Evolutionary conservation across 306 rosid genomes (phyloP).

Genomic region (Quillaja saponaria): DNA sequence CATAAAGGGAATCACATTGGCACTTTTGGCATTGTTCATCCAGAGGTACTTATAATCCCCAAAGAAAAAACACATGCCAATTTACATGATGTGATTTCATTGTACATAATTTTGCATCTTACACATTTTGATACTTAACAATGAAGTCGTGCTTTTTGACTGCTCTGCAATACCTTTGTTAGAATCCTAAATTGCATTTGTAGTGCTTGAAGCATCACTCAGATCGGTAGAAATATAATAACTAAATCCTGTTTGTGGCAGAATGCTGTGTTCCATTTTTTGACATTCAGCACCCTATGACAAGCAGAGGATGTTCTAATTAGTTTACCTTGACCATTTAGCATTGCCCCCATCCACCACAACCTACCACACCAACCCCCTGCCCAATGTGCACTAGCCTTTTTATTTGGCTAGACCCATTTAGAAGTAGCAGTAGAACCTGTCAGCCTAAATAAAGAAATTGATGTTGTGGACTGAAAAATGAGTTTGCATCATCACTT

Average conservation of each 20-base stretch:
- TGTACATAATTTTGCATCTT: not conserved
- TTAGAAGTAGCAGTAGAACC: too few relatives aligned
- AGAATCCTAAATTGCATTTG: not conserved
- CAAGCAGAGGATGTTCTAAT: too few relatives aligned
- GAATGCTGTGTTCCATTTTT: too few relatives aligned
- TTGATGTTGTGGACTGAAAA: not conserved
- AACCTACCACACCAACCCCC: too few relatives aligned
- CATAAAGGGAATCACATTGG: slow-evolving; percentile 70
- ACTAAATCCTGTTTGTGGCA: too few relatives aligned
- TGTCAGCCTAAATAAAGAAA: too few relatives aligned
- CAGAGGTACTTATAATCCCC: slow-evolving; percentile 58
- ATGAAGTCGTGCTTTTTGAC: not conserved
- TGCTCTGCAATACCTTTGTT: not conserved
- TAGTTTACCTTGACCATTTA: too few relatives aligned
- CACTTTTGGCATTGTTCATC: slow-evolving; percentile 89
- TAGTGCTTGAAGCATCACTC: not conserved
- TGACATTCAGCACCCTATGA: too few relatives aligned
- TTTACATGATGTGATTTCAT: slow-evolving; percentile 18
- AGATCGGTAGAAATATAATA: too few relatives aligned
- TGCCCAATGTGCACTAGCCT: too few relatives aligned
- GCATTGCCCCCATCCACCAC: too few relatives aligned
- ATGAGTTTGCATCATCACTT: not conserved
- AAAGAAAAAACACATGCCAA: not conserved
- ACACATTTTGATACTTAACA: not conserved
- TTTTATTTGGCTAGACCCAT: too few relatives aligned